phyloP scores from a whole-genome alignment of 2,329 filamentous ascomycete species.

The Pestalotiopsis sp. region DNA sequence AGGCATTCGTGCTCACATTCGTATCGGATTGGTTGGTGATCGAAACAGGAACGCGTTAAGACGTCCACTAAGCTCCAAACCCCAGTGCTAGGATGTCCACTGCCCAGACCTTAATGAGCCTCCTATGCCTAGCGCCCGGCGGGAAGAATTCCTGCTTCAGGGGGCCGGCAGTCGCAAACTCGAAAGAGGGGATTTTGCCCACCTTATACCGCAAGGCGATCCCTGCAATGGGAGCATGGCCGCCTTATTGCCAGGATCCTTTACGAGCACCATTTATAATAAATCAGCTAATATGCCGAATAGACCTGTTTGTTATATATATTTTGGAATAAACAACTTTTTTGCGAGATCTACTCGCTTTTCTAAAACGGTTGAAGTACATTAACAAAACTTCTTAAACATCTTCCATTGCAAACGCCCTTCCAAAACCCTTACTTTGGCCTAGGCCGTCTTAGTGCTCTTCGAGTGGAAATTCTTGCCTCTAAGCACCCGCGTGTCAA shows the following conservation, averaged over 20 bases:
- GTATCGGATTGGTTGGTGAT: too few species aligned
- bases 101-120: too few species aligned
- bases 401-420: background rate
- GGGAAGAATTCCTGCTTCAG: background rate
- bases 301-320: too few species aligned
- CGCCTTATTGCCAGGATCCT: background rate
- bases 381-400: background rate
- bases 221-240: background rate
- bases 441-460: slow-evolving; percentile 4
- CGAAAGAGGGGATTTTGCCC: background rate
- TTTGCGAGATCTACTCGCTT: background rate
- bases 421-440: background rate
- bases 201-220: background rate
- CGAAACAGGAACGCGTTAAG: too few species aligned
- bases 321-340: background rate
- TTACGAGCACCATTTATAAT: background rate
- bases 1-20: too few species aligned
- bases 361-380: background rate
- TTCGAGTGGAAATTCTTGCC: slow-evolving; percentile 1
- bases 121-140: background rate
- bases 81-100: too few species aligned
- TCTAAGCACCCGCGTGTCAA: background rate
- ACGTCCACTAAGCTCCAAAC: too few species aligned
- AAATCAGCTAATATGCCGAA: too few species aligned
- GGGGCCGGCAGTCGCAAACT: background rate